These are phyloP conservation scores for Yamagishiella unicocca DNA, from an alignment of 139 green algal genomes.

Conservation along the genomic window DNA sequence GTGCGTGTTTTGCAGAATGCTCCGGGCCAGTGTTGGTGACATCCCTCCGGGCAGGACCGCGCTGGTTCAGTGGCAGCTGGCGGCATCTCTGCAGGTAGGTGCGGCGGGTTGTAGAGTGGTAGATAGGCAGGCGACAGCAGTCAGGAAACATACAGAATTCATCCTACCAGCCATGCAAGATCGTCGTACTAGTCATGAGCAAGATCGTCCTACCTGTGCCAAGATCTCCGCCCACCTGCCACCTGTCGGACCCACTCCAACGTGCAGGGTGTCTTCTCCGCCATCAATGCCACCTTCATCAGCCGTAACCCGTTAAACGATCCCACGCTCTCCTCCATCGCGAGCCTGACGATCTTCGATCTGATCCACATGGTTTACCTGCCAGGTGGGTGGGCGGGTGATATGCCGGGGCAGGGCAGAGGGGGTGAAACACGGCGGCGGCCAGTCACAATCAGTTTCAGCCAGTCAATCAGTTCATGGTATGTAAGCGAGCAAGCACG, in stretches of 20 bases:
- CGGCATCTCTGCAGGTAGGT: background rate
- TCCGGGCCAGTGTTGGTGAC: slow-evolving; percentile 6
- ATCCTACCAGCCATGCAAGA: background rate
- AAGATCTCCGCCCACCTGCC: background rate
- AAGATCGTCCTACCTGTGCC: background rate
- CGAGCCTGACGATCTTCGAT: background rate
- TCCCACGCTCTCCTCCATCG: background rate
- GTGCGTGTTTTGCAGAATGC: background rate
- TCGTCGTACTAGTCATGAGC: background rate
- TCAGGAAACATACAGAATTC: background rate
- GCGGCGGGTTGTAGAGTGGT: background rate
- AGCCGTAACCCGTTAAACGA: slow-evolving; percentile 9
- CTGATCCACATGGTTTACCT: background rate
- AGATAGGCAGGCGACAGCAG: background rate
- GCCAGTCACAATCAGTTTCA: background rate
- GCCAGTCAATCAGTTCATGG: background rate
- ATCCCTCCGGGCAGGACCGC: background rate
- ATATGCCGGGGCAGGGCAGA: background rate
- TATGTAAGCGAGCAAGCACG: background rate
- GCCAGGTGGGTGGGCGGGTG: background rate
- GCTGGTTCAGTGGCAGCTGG: background rate
- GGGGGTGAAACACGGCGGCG: background rate
- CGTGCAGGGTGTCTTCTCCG: slow-evolving; percentile 15
- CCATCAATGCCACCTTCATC: slow-evolving; percentile 11
- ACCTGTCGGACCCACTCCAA: background rate